Evolutionary conservation across 169 alveolate genomes (phyloP).

Genomic region (Cryptosporidium meleagridis): DNA sequence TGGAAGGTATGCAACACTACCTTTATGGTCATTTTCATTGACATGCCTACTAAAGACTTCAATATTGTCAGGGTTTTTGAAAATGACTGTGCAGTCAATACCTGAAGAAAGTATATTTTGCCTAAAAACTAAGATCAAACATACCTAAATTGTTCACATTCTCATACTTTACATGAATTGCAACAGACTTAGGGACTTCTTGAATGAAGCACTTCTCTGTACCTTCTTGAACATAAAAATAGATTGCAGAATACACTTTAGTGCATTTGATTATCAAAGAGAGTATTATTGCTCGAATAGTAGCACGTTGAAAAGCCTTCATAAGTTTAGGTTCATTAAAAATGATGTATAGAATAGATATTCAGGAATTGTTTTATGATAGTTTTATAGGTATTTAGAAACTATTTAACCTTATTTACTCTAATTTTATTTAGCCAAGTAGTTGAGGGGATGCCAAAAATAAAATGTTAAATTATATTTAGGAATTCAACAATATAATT

Average conservation of each 20-base stretch:
- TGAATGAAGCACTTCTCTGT: conserved; percentile 79
- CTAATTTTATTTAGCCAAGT: background rate
- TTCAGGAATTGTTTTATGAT: background rate
- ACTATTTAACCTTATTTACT: background rate
- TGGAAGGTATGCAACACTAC: conserved; percentile 78
- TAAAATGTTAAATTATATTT: background rate
- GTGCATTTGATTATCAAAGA: background rate
- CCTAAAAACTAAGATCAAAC: background rate
- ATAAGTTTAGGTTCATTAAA: background rate
- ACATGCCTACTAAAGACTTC: conserved; percentile 77
- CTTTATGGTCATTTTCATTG: conserved; percentile 69
- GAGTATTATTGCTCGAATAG: background rate
- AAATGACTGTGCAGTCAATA: conserved; percentile 76
- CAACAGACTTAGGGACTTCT: conserved; percentile 76
- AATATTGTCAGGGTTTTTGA: conserved; percentile 75
- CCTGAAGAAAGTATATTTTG: conserved; percentile 65
- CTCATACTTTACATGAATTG: conserved; percentile 76
- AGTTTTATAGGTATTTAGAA: background rate
- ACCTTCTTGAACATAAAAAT: conserved; percentile 79
- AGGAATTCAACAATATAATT: background rate
- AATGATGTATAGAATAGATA: background rate
- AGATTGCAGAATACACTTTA: background rate
- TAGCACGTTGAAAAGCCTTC: background rate
- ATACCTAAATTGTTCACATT: conserved; percentile 78
- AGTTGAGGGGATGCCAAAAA: conserved; percentile 4